These are phyloP conservation scores for Globisporangium lucens DNA, from an alignment of 352 stramenopile genomes.

Conservation along the genomic window DNA sequence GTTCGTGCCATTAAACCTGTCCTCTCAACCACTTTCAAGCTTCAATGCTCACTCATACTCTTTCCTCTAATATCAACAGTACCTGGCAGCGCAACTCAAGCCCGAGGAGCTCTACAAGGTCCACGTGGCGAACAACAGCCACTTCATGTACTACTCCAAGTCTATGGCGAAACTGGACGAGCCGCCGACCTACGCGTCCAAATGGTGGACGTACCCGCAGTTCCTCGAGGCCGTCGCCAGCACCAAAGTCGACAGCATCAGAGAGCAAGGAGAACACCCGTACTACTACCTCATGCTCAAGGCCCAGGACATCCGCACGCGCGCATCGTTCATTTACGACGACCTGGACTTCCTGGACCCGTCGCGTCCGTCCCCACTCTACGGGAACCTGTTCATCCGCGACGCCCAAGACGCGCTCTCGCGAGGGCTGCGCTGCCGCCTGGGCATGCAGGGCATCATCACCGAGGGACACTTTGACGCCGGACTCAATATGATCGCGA, in stretches of 20 bases:
- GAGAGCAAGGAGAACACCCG: slow-evolving; percentile 10
- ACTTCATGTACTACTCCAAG: slow-evolving; percentile 95
- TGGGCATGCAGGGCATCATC: slow-evolving; percentile 92
- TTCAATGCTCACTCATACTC: neutral
- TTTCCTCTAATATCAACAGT: slow-evolving; percentile 22
- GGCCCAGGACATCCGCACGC: slow-evolving; percentile 35
- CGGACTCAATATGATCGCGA: slow-evolving; percentile 91
- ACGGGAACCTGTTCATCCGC: slow-evolving; percentile 54
- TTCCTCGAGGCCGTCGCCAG: slow-evolving; percentile 39
- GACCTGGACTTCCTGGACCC: slow-evolving; percentile 92
- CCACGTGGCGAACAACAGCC: slow-evolving; percentile 82
- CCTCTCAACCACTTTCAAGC: neutral
- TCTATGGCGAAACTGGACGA: slow-evolving; percentile 28
- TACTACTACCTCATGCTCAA: slow-evolving; percentile 70
- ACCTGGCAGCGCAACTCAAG: slow-evolving; percentile 45
- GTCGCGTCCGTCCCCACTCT: slow-evolving; percentile 48
- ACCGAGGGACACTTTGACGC: slow-evolving; percentile 93
- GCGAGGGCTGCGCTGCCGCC: slow-evolving; percentile 73
- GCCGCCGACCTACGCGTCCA: slow-evolving; percentile 40
- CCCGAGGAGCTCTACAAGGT: slow-evolving; percentile 45
- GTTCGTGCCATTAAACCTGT: slow-evolving; percentile 6
- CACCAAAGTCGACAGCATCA: slow-evolving; percentile 18
- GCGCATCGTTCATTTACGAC: slow-evolving; percentile 64
- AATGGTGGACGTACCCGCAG: slow-evolving; percentile 58
- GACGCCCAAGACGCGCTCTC: slow-evolving; percentile 28